Base-by-base conservation (phyloP, 495 filamentous ascomycete species). In the Rostrohypoxylon terebratum region DNA sequence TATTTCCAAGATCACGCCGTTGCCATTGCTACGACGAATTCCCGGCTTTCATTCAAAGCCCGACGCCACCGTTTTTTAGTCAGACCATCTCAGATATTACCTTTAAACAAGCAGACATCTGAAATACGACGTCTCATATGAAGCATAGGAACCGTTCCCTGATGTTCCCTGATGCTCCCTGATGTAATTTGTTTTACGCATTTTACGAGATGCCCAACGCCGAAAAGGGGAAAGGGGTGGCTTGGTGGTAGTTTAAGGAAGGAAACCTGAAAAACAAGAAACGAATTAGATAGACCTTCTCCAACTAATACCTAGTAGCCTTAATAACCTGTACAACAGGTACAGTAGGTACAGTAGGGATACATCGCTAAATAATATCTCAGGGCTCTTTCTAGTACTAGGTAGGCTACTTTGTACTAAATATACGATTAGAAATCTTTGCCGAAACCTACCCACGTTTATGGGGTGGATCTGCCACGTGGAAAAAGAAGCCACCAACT, bases 371-470 rank as follows among this genome's bases (percentile, higher is more conserved):
- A 51, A 48, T 66, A 38, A n/a, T n/a, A n/a, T n/a, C n/a, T n/a
- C n/a, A n/a, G n/a, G n/a, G n/a, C n/a, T n/a, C n/a, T n/a, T n/a
- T 38, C 38, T 14, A 42, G 1, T 14, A 14, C 4, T 14, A 14
- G 10, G 5, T 45, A 45, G 3, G 8, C 5, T 18, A 45, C 42
- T 6, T 45, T 7, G 42, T 42, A 42, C 42, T 45, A 45, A 62
- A 67, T 63, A 54, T 55, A 63, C 20, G 58, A 63, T 73, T 54
- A 74, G 59, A 70, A 70, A 70, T 66, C 71, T 74, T 70, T 74
- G 71, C 71, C 71, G 71, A 74, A 74, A 69, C 66, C 67, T 66
- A 54, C 66, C 71, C 71, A 74, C 71, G 71, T 68, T 68, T 69
- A 63, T 59, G 51, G 47, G 34, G 59, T 74, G 71, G 71, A 70